Conservation (phyloP, 2,329 filamentous ascomycete species). For the Aspergillus ustus region DNA sequence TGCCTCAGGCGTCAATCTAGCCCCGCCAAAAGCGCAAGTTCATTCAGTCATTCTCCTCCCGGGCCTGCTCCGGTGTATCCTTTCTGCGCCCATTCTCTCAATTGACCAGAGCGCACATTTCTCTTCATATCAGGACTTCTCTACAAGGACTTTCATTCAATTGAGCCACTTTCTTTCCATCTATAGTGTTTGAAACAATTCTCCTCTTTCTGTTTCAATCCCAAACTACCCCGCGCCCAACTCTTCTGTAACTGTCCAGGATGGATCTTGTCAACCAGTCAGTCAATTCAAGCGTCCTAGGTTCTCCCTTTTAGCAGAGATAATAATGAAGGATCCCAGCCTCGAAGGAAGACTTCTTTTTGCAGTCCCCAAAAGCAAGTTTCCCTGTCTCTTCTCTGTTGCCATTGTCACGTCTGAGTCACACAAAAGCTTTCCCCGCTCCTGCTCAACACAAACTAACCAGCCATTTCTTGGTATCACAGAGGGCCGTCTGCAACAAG, state of each 20-base stretch:
- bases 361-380: constrained; percentile 96
- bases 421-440: background rate
- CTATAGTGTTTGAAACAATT: background rate
- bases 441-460: background rate
- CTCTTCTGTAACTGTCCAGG: constrained; percentile 20
- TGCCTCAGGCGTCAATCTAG: background rate
- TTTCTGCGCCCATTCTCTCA: background rate
- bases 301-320: constrained; percentile 11
- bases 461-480: constrained; percentile 19
- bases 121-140: background rate
- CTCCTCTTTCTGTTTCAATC: background rate
- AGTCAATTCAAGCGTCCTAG: constrained; percentile 35
- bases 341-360: constrained; percentile 92
- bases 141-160: background rate
- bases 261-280: constrained; percentile 69
- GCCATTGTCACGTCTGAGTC: constrained; percentile 17
- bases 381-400: constrained; percentile 25
- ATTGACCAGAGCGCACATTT: background rate
- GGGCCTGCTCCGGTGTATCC: background rate
- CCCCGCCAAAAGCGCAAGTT: background rate
- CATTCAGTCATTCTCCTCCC: background rate
- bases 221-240: constrained; percentile 28
- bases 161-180: background rate
- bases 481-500: constrained; percentile 93
- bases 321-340: constrained; percentile 56